Evolutionary conservation across 2,329 filamentous ascomycete species (phyloP).

Genomic region (Huntiella decipiens): DNA sequence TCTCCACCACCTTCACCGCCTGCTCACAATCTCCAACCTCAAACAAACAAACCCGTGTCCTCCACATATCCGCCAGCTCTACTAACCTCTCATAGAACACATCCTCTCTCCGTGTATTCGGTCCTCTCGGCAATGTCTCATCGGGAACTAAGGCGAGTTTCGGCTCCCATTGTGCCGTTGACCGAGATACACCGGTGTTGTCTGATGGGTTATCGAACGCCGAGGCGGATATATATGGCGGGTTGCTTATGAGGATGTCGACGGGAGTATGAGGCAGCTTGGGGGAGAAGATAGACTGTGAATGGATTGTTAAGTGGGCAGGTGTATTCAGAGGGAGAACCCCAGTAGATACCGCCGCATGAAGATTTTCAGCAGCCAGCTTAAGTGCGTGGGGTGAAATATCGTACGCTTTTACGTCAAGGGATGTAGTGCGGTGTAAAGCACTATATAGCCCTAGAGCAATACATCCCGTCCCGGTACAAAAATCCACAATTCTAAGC

Average conservation of each 20-base stretch:
- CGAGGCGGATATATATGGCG: conserved; percentile 63
- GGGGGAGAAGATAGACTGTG: neutral
- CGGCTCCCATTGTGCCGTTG: conserved; percentile 70
- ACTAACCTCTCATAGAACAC: conserved; percentile 52
- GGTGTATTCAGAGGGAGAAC: conserved; percentile 12
- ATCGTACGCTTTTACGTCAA: conserved; percentile 53
- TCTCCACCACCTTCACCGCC: conserved; percentile 36
- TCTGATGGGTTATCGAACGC: conserved; percentile 20
- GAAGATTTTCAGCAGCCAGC: conserved; percentile 48
- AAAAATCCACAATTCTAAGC: conserved; percentile 61
- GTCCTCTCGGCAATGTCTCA: conserved; percentile 16
- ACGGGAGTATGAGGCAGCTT: conserved; percentile 12
- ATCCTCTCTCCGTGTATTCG: conserved; percentile 23
- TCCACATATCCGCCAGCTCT: conserved; percentile 28
- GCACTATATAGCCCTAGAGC: conserved; percentile 53
- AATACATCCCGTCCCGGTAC: conserved; percentile 83
- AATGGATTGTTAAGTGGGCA: conserved; percentile 12
- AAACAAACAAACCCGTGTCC: conserved; percentile 39
- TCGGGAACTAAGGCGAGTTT: conserved; percentile 52
- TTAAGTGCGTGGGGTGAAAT: conserved; percentile 45
- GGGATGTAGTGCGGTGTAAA: conserved; percentile 22
- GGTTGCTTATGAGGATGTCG: conserved; percentile 69
- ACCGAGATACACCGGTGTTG: conserved; percentile 35
- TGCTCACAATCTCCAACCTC: conserved; percentile 56
- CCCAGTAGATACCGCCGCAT: conserved; percentile 24